Evolutionary conservation across 2,329 filamentous ascomycete genomes (phyloP).

Genomic region (Fusarium chaquense): DNA sequence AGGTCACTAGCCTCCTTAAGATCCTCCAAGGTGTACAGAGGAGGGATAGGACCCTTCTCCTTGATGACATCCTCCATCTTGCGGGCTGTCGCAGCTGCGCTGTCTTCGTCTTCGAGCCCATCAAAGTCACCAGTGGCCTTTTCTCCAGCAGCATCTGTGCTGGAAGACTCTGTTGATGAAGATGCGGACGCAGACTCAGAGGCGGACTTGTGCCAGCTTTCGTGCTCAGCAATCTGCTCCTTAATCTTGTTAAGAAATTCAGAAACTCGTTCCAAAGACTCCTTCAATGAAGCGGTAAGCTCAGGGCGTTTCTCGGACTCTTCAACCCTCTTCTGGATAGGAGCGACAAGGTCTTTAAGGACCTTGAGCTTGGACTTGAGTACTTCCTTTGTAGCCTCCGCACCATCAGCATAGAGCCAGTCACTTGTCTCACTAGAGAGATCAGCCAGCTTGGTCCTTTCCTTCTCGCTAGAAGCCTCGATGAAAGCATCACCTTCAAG

Average conservation of each 20-base stretch:
- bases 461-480: conserved; percentile 74
- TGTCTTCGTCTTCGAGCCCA: conserved; percentile 80
- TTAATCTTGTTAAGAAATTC: conserved; percentile 78
- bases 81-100: conserved; percentile 54
- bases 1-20: conserved; percentile 72
- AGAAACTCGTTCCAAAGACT: conserved; percentile 77
- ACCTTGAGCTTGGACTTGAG: conserved; percentile 81
- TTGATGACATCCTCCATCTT: conserved; percentile 59
- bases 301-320: conserved; percentile 80
- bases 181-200: conserved; percentile 64
- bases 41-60: conserved; percentile 67
- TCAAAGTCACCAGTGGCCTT: conserved; percentile 71
- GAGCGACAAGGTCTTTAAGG: conserved; percentile 81
- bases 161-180: conserved; percentile 56
- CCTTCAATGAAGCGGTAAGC: conserved; percentile 74
- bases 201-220: conserved; percentile 68
- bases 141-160: conserved; percentile 59
- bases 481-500: conserved; percentile 82
- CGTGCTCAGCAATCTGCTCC: conserved; percentile 75
- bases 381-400: conserved; percentile 78
- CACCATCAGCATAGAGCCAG: conserved; percentile 91
- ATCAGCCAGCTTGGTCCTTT: conserved; percentile 74
- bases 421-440: conserved; percentile 79
- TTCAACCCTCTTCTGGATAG: conserved; percentile 79
- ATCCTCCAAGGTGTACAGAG: conserved; percentile 80